These are phyloP conservation scores for Tuctoria greenei DNA, from an alignment of 176 grass and related monocot species.

Conservation along the genomic window DNA sequence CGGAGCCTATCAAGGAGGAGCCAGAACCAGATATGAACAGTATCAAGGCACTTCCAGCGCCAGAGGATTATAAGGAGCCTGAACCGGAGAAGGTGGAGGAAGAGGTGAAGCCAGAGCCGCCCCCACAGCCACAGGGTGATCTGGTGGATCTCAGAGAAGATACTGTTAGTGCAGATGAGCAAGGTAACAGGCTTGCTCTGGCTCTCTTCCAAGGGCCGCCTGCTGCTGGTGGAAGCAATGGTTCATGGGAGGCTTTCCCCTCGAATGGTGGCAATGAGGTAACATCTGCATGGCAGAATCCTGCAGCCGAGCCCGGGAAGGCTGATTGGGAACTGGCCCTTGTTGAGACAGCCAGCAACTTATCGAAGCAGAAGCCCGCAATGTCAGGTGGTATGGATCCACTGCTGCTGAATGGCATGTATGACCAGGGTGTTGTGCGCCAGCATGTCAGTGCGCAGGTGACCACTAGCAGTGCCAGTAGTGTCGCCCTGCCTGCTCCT, in stretches of 20 bases:
- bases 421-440: slow-evolving; percentile 78
- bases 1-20: too few species aligned
- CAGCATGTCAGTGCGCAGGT: slow-evolving; percentile 70
- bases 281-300: slow-evolving; percentile 89
- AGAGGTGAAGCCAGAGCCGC: slow-evolving; percentile 62
- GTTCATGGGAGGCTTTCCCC: slow-evolving; percentile 79
- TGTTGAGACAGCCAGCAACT: slow-evolving; percentile 88
- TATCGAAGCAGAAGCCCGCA: slow-evolving; percentile 78
- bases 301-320: slow-evolving; percentile 76
- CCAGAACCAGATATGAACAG: slow-evolving; percentile 66
- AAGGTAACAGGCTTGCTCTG: slow-evolving; percentile 79
- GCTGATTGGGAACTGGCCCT: slow-evolving; percentile 87
- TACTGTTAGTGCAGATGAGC: slow-evolving; percentile 57
- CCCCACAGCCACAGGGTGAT: slow-evolving; percentile 52
- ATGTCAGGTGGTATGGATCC: slow-evolving; percentile 78
- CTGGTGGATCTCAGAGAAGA: slow-evolving; percentile 82
- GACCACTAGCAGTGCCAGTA: slow-evolving; percentile 70
- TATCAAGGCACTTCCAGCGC: slow-evolving; percentile 86
- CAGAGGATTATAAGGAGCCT: slow-evolving; percentile 75
- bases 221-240: slow-evolving; percentile 57
- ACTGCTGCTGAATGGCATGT: slow-evolving; percentile 85
- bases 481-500: slow-evolving; percentile 65
- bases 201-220: slow-evolving; percentile 76
- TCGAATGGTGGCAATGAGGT: slow-evolving; percentile 60
- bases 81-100: slow-evolving; percentile 66